A percentile compares a stretch with the other conserved stretches of the same genome.
These are phyloP conservation scores for Aschersonia sp. DNA, from an alignment of 2,329 filamentous ascomycete species.

Conservation along the genomic window DNA sequence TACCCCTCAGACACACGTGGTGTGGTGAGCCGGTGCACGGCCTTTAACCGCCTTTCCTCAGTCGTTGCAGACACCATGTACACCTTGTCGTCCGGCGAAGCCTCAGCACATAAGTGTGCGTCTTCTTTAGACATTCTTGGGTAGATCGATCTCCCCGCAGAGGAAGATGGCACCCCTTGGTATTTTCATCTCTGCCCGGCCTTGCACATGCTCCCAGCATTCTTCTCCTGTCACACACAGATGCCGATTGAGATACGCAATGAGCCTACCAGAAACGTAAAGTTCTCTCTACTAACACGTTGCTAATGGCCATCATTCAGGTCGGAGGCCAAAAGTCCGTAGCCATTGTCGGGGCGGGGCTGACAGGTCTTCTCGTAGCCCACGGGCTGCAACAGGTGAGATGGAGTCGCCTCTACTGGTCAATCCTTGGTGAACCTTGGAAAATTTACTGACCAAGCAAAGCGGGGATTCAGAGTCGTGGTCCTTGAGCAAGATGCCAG, in stretches of 20 bases:
- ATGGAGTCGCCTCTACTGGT: conserved; percentile 1
- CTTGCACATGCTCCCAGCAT: background rate
- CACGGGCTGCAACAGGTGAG: conserved; percentile 21
- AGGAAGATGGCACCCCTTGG: background rate
- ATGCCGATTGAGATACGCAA: background rate
- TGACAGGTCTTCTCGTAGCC: conserved; percentile 20
- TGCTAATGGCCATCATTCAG: background rate
- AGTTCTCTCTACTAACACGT: background rate
- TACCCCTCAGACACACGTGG: background rate
- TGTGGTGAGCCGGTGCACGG: background rate
- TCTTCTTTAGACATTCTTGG: background rate
- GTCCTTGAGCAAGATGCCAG: conserved; percentile 17
- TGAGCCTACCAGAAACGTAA: background rate
- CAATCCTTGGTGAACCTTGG: background rate
- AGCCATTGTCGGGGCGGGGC: conserved; percentile 21
- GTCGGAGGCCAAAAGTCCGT: conserved; percentile 8
- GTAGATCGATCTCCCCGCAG: background rate
- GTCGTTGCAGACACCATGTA: background rate
- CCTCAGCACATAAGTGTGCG: background rate
- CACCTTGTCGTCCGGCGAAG: background rate
- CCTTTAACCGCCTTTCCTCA: background rate
- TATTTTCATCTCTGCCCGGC: background rate
- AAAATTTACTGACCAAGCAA: background rate
- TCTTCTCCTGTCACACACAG: background rate
- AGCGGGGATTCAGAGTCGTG: conserved; percentile 18